These are phyloP conservation scores for Trifolium repens DNA, from an alignment of 306 rosid species.

Conservation along the genomic window DNA sequence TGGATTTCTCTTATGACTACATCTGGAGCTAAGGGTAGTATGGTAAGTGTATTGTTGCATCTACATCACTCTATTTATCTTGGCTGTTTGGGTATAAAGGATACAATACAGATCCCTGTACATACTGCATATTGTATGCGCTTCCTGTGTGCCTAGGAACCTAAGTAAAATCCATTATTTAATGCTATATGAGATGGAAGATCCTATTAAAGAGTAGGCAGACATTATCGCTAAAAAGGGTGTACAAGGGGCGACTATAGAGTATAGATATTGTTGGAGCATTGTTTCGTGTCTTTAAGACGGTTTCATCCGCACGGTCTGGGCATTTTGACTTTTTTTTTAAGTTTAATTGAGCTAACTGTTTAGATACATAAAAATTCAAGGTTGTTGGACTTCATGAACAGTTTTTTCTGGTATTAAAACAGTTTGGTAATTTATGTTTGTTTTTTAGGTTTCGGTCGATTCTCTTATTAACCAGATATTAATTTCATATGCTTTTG, in stretches of 20 bases:
- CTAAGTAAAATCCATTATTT: slow-evolving; percentile 4
- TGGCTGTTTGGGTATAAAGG: slow-evolving; percentile 23
- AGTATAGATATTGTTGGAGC: neutral
- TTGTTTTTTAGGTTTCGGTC: slow-evolving; percentile 9
- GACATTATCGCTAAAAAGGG: neutral
- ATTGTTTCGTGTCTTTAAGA: neutral
- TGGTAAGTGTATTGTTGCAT: slow-evolving; percentile 59
- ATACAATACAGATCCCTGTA: neutral
- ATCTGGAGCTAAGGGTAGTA: slow-evolving; percentile 96
- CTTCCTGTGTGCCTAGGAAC: neutral
- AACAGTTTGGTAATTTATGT: neutral
- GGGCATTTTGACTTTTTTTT: slow-evolving; percentile 17
- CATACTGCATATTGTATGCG: neutral
- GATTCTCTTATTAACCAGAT: neutral
- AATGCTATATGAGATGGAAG: slow-evolving; percentile 6
- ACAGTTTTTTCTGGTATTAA: slow-evolving; percentile 4
- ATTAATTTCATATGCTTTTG: slow-evolving; percentile 37
- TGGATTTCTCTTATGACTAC: slow-evolving; percentile 97
- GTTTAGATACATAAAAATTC: neutral
- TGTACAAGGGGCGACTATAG: neutral
- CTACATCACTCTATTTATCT: neutral
- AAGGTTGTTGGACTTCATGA: slow-evolving; percentile 2
- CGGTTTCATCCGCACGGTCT: neutral
- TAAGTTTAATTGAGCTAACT: neutral
- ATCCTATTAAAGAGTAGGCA: neutral